phyloP scores from a whole-genome alignment of 2,329 filamentous ascomycete species.

The Chaetomium olivaceum region DNA sequence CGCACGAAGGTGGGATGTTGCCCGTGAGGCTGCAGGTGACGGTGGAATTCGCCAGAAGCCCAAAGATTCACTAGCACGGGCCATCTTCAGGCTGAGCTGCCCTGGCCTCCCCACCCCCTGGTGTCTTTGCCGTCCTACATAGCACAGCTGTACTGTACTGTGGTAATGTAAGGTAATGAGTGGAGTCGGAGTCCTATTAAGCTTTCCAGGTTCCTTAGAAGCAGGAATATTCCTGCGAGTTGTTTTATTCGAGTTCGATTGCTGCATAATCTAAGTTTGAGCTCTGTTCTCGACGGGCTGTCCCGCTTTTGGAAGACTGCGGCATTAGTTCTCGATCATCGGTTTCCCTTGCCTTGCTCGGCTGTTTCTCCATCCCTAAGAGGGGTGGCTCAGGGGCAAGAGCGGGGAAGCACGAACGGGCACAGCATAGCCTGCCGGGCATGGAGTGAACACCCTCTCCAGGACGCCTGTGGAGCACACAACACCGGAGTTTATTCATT shows the following conservation, averaged over 20 bases:
- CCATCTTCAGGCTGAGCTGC: conserved; percentile 32
- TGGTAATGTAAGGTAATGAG: too few species aligned
- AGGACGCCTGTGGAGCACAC: too few species aligned
- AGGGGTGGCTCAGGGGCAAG: background rate
- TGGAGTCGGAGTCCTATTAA: background rate
- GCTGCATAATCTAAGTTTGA: background rate
- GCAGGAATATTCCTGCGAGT: background rate
- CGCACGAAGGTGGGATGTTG: conserved; percentile 15
- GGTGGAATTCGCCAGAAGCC: conserved; percentile 48
- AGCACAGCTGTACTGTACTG: too few species aligned
- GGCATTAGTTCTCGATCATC: background rate
- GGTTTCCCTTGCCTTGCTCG: background rate
- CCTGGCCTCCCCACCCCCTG: background rate
- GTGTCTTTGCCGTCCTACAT: background rate
- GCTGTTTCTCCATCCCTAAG: background rate
- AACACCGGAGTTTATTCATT: too few species aligned
- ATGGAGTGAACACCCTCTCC: background rate
- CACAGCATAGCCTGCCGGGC: background rate
- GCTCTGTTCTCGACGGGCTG: background rate
- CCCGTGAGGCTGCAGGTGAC: conserved; percentile 32
- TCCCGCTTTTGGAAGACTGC: background rate
- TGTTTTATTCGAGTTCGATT: background rate
- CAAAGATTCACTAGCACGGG: conserved; percentile 40
- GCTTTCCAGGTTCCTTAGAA: background rate
- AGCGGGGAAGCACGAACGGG: background rate